phyloP scores from a whole-genome alignment of 148 eudicot genomes.

The Nyssa sinensis region DNA sequence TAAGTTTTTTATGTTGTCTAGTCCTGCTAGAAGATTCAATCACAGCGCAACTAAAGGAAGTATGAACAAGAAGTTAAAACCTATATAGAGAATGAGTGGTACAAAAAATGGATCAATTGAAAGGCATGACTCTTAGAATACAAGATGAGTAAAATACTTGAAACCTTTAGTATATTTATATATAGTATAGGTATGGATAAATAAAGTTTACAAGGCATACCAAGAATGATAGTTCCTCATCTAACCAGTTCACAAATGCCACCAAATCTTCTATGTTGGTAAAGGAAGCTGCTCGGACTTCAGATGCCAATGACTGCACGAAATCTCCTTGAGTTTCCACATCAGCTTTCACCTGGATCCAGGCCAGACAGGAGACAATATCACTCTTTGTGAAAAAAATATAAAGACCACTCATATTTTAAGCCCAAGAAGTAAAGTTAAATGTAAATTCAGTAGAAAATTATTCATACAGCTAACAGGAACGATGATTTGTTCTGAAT shows the following conservation, averaged over 20 bases:
- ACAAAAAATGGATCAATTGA: too few species aligned
- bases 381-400: slow-evolving; percentile 7
- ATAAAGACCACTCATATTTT: background rate
- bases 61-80: too few species aligned
- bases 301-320: slow-evolving; percentile 87
- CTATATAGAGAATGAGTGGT: too few species aligned
- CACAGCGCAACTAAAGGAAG: too few species aligned
- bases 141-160: too few species aligned
- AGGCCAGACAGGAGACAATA: slow-evolving; percentile 15
- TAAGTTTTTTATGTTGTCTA: too few species aligned
- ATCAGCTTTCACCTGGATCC: slow-evolving; percentile 91
- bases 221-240: slow-evolving; percentile 97
- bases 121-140: too few species aligned
- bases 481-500: slow-evolving; percentile 94
- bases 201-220: slow-evolving; percentile 36
- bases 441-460: slow-evolving; percentile 13
- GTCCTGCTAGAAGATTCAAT: too few species aligned
- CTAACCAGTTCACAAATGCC: slow-evolving; percentile 95
- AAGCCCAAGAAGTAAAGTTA: background rate
- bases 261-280: slow-evolving; percentile 65
- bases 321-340: slow-evolving; percentile 99
- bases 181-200: too few species aligned
- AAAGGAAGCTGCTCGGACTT: slow-evolving; percentile 90
- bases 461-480: slow-evolving; percentile 83
- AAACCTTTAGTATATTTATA: too few species aligned